Evolutionary conservation across 345 rosid genomes (phyloP).

Genomic region (Brassica rapa): DNA sequence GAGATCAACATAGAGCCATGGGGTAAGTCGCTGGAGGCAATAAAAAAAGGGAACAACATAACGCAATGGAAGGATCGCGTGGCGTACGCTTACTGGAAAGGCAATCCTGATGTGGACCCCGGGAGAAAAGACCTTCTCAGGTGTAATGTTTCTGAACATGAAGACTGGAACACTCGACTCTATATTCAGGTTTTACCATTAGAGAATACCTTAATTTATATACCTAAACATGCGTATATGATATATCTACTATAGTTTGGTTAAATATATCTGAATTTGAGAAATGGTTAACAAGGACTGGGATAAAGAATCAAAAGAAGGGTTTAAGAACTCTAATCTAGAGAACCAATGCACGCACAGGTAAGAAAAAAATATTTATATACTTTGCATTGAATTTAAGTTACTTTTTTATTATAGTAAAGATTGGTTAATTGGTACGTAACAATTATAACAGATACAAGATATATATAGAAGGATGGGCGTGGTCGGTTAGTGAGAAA

Average conservation of each 20-base stretch:
- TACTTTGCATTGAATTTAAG: background rate
- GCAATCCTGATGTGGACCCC: slow-evolving; percentile 49
- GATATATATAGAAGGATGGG: slow-evolving; percentile 69
- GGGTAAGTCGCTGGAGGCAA: slow-evolving; percentile 38
- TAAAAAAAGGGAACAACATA: slow-evolving; percentile 42
- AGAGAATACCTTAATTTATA: background rate
- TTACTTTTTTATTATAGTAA: background rate
- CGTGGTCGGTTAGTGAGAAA: slow-evolving; percentile 81
- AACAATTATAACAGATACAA: slow-evolving; percentile 50
- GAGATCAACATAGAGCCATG: slow-evolving; percentile 53
- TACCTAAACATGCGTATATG: background rate
- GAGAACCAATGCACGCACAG: slow-evolving; percentile 60
- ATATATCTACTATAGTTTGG: background rate
- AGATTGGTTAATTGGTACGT: background rate
- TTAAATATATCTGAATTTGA: background rate
- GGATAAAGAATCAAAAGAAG: slow-evolving; percentile 42
- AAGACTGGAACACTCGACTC: slow-evolving; percentile 48
- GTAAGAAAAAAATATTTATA: slow-evolving; percentile 22
- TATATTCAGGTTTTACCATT: slow-evolving; percentile 33
- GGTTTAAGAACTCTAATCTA: slow-evolving; percentile 54
- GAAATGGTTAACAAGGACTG: slow-evolving; percentile 46
- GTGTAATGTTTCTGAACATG: slow-evolving; percentile 34
- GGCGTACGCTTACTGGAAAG: slow-evolving; percentile 66
- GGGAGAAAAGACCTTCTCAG: slow-evolving; percentile 44
- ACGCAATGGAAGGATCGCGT: slow-evolving; percentile 49